Evolutionary conservation across 164 flowering plant species (phyloP).

Genomic region (Aristolochia contorta): DNA sequence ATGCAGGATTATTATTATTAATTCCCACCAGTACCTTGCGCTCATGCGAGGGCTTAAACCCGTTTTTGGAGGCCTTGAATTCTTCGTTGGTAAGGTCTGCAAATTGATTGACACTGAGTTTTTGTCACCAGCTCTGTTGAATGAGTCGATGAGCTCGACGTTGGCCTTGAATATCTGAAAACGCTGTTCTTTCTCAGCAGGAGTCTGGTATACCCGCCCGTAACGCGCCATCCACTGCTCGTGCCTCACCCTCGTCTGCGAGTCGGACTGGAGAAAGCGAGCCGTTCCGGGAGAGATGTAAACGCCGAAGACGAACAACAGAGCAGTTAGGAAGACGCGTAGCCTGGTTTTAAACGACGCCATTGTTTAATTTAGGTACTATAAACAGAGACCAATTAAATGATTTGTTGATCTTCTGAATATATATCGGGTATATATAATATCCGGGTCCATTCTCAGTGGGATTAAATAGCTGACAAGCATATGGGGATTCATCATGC

Average conservation of each 20-base stretch:
- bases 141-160: constrained; percentile 31
- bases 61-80: constrained; percentile 2
- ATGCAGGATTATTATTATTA: not conserved
- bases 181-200: constrained; percentile 29
- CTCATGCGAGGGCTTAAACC: constrained; percentile 1
- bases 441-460: too few relatives aligned
- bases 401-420: too few relatives aligned
- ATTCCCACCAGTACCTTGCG: not conserved
- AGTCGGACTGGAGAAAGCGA: too few relatives aligned
- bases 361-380: too few relatives aligned
- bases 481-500: too few relatives aligned
- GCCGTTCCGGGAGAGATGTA: too few relatives aligned
- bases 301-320: too few relatives aligned
- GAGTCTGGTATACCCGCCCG: constrained; percentile 16
- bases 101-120: constrained; percentile 31
- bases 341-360: too few relatives aligned
- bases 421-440: too few relatives aligned
- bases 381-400: too few relatives aligned
- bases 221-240: constrained; percentile 32
- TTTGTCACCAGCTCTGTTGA: constrained; percentile 35
- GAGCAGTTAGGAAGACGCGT: too few relatives aligned
- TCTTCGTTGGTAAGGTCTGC: constrained; percentile 24
- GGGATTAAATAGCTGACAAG: too few relatives aligned
- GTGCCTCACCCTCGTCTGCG: not conserved
- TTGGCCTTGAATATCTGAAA: constrained; percentile 51